These are phyloP conservation scores for Borovskyia barvae DNA, from an alignment of 208 protist species.

Conservation along the genomic window DNA sequence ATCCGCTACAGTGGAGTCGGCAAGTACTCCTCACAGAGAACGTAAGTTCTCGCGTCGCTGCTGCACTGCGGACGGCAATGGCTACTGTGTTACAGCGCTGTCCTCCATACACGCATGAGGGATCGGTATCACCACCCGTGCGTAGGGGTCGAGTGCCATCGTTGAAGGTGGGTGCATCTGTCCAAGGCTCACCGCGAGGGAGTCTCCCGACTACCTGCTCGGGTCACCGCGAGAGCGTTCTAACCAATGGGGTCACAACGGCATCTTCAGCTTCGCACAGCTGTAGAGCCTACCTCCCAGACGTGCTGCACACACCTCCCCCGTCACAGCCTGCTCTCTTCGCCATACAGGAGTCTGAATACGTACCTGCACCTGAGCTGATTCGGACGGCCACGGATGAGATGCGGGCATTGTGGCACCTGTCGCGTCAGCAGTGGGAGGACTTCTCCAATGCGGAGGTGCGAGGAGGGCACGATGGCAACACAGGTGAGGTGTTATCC, in stretches of 20 bases:
- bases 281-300: slow-evolving; percentile 5
- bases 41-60: slow-evolving; percentile 36
- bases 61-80: slow-evolving; percentile 27
- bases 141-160: no score
- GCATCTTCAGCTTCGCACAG: no score
- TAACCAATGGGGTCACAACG: no score
- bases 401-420: slow-evolving; percentile 10
- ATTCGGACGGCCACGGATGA: slow-evolving; percentile 17
- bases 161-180: no score
- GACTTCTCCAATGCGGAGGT: not conserved
- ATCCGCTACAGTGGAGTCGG: slow-evolving; percentile 45
- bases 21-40: slow-evolving; percentile 60
- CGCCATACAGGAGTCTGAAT: slow-evolving; percentile 22
- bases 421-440: slow-evolving; percentile 11
- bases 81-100: slow-evolving; percentile 11
- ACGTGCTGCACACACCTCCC: not conserved
- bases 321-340: slow-evolving; percentile 18
- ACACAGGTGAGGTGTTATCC: not conserved
- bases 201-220: not conserved
- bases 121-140: no score
- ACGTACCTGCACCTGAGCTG: slow-evolving; percentile 26
- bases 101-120: no score
- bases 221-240: not conserved
- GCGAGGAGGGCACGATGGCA: not conserved
- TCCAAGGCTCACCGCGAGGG: no score